Conservation (phyloP, 345 rosid species). For the thale cress (Arabidopsis thaliana) region TAIR10.1 NC_003075.7:15628001-15628500, state of each 20-base stretch:
- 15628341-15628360: too few species aligned
- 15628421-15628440: too few species aligned
- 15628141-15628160: neutral
- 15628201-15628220: neutral
- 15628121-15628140: neutral
- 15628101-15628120: neutral
- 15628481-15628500: neutral
- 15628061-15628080: neutral
- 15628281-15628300: too few species aligned
- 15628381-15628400: too few species aligned
- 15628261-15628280: neutral
- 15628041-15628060: neutral
- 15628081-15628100: neutral
- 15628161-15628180: neutral
- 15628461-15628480: too few species aligned
- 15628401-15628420: too few species aligned
- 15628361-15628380: too few species aligned
- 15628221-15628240: neutral
- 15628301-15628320: too few species aligned
- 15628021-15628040: neutral
- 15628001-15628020: conserved; percentile 10
- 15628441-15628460: too few species aligned
- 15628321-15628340: too few species aligned
- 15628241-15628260: neutral
- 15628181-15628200: neutral